phyloP scores from a whole-genome alignment of 2,329 filamentous ascomycete species.

The Fusarium aywerte region DNA sequence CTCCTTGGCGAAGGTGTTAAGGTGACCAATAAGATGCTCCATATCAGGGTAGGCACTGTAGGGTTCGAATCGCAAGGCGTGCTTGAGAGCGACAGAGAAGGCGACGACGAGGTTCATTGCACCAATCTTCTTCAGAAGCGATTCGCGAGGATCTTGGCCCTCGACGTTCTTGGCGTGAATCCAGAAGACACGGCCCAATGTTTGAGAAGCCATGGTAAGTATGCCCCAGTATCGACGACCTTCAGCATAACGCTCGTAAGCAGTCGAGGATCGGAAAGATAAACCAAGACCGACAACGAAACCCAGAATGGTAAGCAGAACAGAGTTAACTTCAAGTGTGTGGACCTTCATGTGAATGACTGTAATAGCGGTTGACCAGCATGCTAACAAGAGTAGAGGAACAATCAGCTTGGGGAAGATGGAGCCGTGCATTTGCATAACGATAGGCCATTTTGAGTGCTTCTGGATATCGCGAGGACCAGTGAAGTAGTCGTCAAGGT shows the following conservation, averaged over 20 bases:
- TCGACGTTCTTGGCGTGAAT: constrained; percentile 74
- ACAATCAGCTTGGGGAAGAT: constrained; percentile 79
- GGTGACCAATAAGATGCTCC: constrained; percentile 72
- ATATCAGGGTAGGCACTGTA: constrained; percentile 82
- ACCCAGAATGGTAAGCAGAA: constrained; percentile 78
- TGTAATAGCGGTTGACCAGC: constrained; percentile 75
- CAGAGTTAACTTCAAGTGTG: constrained; percentile 54
- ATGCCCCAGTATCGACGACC: constrained; percentile 72
- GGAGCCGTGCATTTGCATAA: constrained; percentile 80
- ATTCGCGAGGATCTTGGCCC: constrained; percentile 66
- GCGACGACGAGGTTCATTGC: constrained; percentile 82
- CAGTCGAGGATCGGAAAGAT: constrained; percentile 80
- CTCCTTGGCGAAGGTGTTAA: constrained; percentile 77
- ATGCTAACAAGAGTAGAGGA: constrained; percentile 67
- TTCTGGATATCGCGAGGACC: constrained; percentile 75
- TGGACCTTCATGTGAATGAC: constrained; percentile 57
- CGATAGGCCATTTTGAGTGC: constrained; percentile 81
- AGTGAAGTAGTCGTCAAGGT: constrained; percentile 70
- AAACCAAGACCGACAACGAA: constrained; percentile 84
- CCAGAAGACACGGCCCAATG: constrained; percentile 84
- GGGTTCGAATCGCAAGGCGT: constrained; percentile 85
- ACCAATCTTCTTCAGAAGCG: constrained; percentile 76
- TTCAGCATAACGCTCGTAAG: constrained; percentile 78
- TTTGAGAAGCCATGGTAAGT: constrained; percentile 70
- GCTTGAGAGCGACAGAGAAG: constrained; percentile 81